Base-by-base conservation (phyloP, 495 filamentous ascomycete species). In the Daldinia childiae region DNA sequence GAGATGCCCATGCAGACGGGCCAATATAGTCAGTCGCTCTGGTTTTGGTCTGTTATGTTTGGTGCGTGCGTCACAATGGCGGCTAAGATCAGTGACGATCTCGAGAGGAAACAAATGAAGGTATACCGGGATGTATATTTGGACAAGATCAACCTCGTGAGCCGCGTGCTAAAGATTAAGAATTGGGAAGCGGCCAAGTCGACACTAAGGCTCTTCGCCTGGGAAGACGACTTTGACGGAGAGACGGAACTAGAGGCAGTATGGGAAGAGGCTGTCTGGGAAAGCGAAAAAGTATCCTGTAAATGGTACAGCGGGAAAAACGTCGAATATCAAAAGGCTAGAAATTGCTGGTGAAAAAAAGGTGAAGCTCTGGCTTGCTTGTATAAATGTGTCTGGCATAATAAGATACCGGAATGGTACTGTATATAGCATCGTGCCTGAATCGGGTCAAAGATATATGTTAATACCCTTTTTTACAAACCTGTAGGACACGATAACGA, bases 11-110 rank as follows among this genome's bases (percentile, higher is more conserved):
- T 79, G 74, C 69, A 74, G 29, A 62, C 66, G 32, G 74, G 74
- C 24, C 62, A 72, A 55, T 79, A 78, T 34, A 75, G 70, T 50
- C 72, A 63, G 52, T 70, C 72, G 56, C 70, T 76, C 52, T 79
- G 77, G 76, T 75, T 79, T 26, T 79, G 76, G 77, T 72, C 73
- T 2, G 72, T 76, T 29, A 72, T 78, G 72, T 78, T 79, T 45
- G 76, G 76, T 19, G 74, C 74, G 19, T 76, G 76, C 41, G 69
- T 67, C 27, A 74, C 74, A 34, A 68, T 69, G 62, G 50, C 76
- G 24, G 72, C 75, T 9, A 70, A 70, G 52, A 68, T 67, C 3
- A 65, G 58, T 60, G 74, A 67, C 59, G 66, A 63, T 21, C 59
- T 66, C 45, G 76, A 79, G 41, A 57, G 63, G 63, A 59, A 34